Conservation (phyloP, 306 rosid genomes). For the Cucumis melo region DNA sequence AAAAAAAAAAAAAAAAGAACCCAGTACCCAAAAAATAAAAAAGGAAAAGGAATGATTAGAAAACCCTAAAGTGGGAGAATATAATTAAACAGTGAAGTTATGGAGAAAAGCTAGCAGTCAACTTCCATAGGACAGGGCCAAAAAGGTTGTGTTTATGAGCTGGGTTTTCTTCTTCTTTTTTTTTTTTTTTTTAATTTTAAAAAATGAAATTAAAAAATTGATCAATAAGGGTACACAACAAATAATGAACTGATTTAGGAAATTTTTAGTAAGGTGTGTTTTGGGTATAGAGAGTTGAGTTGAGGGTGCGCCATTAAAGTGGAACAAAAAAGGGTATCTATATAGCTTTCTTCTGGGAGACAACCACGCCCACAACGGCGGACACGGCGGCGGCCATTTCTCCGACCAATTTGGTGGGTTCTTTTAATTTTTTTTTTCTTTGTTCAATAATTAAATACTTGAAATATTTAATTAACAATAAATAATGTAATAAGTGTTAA, state of each 20-base stretch:
- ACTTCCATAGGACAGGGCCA: conserved; percentile 5
- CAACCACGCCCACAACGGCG: not conserved
- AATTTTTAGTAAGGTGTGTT: not conserved
- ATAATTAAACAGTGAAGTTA: conserved; percentile 9
- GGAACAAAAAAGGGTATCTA: not conserved
- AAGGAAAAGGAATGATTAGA: not conserved
- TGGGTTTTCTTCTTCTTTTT: too few relatives aligned
- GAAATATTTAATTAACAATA: not conserved
- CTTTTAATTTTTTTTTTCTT: too few relatives aligned
- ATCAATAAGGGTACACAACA: not conserved
- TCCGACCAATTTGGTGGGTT: not conserved
- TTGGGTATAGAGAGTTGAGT: not conserved
- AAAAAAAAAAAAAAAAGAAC: not conserved
- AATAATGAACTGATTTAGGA: not conserved
- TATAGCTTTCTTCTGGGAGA: not conserved
- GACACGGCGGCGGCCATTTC: not conserved
- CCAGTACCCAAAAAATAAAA: not conserved
- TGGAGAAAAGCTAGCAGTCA: conserved; percentile 7
- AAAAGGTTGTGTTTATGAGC: not conserved
- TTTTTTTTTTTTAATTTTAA: not conserved
- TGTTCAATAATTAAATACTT: not conserved
- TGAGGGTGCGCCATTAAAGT: not conserved
- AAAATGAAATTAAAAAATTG: not conserved
- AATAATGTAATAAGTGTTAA: not conserved
- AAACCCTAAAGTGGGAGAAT: conserved; percentile 11